These are phyloP conservation scores for Liquidambar formosana DNA, from an alignment of 164 flowering plant species.

Conservation along the genomic window DNA sequence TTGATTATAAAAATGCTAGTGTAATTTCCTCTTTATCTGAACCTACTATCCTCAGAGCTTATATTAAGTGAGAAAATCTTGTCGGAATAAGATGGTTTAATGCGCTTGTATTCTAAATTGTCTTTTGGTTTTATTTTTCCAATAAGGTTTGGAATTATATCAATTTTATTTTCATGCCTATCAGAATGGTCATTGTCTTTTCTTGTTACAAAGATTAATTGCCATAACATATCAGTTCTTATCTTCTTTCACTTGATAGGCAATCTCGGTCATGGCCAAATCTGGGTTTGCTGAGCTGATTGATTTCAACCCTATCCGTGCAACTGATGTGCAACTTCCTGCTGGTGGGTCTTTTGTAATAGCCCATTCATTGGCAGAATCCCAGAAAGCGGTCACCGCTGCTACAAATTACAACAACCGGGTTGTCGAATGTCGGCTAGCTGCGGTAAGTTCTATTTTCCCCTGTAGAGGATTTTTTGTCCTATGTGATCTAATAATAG, in stretches of 20 bases:
- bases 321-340: conserved; percentile 97
- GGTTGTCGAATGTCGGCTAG: conserved; percentile 94
- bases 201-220: not conserved
- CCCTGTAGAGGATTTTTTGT: not conserved
- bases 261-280: conserved; percentile 96
- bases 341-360: conserved; percentile 88
- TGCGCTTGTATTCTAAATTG: no score
- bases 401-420: conserved; percentile 95
- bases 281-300: conserved; percentile 91
- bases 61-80: no score
- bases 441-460: conserved; percentile 61
- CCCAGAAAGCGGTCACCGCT: conserved; percentile 97
- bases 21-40: no score
- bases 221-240: not conserved
- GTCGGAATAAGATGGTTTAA: no score
- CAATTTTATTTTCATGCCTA: no score
- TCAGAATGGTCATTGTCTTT: not conserved
- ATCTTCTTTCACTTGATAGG: conserved; percentile 43
- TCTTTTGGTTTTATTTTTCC: no score
- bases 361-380: conserved; percentile 93
- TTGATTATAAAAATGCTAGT: no score
- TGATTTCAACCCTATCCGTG: conserved; percentile 93
- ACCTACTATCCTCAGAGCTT: no score
- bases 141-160: no score
- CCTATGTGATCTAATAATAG: not conserved